phyloP scores from a whole-genome alignment of 176 grass and related monocot species.

The Melocanna baccifera region DNA sequence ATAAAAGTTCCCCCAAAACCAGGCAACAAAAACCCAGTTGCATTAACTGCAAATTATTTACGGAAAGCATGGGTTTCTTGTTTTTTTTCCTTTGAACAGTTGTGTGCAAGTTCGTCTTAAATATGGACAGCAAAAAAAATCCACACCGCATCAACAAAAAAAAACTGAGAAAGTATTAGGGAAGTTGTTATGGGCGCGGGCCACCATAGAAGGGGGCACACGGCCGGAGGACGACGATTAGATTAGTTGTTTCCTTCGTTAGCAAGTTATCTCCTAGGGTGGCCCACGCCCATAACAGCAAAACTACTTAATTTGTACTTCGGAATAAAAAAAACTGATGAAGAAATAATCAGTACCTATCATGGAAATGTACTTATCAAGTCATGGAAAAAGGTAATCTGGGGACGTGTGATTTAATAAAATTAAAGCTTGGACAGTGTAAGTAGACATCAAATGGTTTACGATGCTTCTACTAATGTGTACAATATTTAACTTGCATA shows the following conservation, averaged over 20 bases:
- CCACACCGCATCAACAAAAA: background rate
- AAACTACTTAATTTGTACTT: background rate
- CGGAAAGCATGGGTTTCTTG: background rate
- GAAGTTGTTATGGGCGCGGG: background rate
- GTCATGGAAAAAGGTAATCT: background rate
- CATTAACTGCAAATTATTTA: constrained; percentile 9
- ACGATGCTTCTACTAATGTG: background rate
- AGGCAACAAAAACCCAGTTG: background rate
- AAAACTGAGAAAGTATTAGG: background rate
- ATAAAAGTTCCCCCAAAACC: background rate
- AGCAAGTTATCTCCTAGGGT: too few species aligned
- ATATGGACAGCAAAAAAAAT: background rate
- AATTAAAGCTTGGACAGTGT: background rate
- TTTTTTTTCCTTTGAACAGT: background rate
- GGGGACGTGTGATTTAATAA: constrained; percentile 2
- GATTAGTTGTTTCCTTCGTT: too few species aligned
- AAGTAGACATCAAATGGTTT: constrained; percentile 13
- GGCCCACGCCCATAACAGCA: background rate
- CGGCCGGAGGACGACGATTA: too few species aligned
- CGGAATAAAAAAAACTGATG: background rate
- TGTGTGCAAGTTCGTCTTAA: background rate
- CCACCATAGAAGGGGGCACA: too few species aligned
- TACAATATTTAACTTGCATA: background rate
- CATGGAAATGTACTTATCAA: background rate
- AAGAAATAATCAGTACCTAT: background rate